Percentiles rank a stretch among this genome's conserved stretches.
These are phyloP conservation scores for Telopea speciosissima DNA, from an alignment of 177 flowering plant species.

Conservation along the genomic window DNA sequence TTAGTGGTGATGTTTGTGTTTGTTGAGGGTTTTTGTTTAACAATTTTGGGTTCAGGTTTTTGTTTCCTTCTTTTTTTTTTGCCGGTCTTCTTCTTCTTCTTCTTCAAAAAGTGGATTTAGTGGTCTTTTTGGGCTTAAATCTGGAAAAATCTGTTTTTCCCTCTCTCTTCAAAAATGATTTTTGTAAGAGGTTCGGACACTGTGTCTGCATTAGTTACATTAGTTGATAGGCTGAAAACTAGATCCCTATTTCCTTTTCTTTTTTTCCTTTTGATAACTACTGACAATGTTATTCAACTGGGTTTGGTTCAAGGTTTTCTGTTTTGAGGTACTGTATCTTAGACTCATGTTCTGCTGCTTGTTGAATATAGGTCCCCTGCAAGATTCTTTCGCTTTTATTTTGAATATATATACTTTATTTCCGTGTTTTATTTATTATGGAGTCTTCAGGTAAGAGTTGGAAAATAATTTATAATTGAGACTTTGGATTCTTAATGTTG, in stretches of 20 bases:
- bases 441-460: background rate
- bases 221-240: background rate
- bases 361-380: background rate
- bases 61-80: too few species aligned
- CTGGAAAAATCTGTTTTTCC: too few species aligned
- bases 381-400: background rate
- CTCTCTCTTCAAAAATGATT: background rate
- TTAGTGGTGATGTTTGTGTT: too few species aligned
- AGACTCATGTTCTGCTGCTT: background rate
- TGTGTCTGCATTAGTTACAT: background rate
- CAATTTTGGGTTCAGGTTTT: too few species aligned
- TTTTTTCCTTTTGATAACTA: too few species aligned
- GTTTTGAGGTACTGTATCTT: background rate
- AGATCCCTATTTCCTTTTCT: background rate
- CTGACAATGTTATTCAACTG: background rate
- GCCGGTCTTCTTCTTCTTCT: too few species aligned
- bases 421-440: background rate
- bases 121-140: too few species aligned
- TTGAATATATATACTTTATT: too few species aligned
- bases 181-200: too few species aligned
- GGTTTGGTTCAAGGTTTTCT: background rate
- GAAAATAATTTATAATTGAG: background rate
- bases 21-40: too few species aligned
- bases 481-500: background rate
- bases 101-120: too few species aligned